Evolutionary conservation across 169 alveolate genomes (phyloP).

Genomic region (Plasmodium billcollinsi): DNA sequence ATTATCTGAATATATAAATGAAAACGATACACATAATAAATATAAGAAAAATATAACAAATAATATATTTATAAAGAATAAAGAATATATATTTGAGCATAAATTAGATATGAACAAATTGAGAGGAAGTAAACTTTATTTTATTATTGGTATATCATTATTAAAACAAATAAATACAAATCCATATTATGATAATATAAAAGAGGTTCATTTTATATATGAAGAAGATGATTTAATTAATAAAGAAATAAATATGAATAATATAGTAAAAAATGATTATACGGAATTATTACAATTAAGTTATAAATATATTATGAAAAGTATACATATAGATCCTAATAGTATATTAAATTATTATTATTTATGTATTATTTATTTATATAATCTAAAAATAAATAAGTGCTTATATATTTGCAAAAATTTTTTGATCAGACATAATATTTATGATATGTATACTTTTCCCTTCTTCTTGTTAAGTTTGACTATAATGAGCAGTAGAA

Average conservation of each 20-base stretch:
- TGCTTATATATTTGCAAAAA: slow-evolving; percentile 72
- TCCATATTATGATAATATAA: slow-evolving; percentile 49
- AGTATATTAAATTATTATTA: slow-evolving; percentile 53
- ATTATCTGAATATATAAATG: too few species aligned
- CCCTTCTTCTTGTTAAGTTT: slow-evolving; percentile 54
- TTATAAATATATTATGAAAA: slow-evolving; percentile 60
- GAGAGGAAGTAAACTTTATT: slow-evolving; percentile 58
- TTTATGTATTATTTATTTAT: slow-evolving; percentile 57
- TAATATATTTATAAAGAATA: neutral
- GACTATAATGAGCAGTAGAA: slow-evolving; percentile 32
- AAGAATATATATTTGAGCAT: slow-evolving; percentile 2
- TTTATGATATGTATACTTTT: slow-evolving; percentile 26
- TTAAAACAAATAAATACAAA: slow-evolving; percentile 60
- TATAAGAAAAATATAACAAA: neutral
- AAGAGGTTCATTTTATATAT: slow-evolving; percentile 48
- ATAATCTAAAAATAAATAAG: slow-evolving; percentile 43
- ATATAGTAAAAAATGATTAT: slow-evolving; percentile 64
- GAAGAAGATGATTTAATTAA: slow-evolving; percentile 57
- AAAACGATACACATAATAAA: too few species aligned
- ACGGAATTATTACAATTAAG: slow-evolving; percentile 29
- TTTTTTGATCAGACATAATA: slow-evolving; percentile 38
- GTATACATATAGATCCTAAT: slow-evolving; percentile 43
- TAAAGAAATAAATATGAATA: slow-evolving; percentile 55
- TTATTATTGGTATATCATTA: slow-evolving; percentile 54
- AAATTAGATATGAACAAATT: slow-evolving; percentile 44